A percentile compares a stretch with the other conserved stretches of the same genome.
These are phyloP conservation scores for Auricularia sp. DNA, from an alignment of 768 basidiomycete genomes.

Conservation along the genomic window DNA sequence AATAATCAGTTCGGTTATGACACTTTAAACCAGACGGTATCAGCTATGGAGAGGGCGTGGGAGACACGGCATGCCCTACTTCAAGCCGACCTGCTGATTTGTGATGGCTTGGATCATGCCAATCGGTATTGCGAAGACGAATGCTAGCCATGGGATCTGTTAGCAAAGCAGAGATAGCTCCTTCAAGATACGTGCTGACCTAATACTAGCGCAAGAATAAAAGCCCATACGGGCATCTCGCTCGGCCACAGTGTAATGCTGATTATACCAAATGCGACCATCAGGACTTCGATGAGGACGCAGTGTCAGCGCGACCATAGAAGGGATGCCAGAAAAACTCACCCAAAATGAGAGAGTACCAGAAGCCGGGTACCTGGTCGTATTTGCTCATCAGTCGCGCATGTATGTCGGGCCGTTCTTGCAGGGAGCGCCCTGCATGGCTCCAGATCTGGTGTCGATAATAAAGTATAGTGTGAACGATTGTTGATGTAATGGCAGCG, in stretches of 20 bases:
- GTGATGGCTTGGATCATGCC: conserved; percentile 84
- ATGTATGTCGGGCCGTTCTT: conserved; percentile 19
- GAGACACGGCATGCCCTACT: neutral
- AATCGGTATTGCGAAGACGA: conserved; percentile 51
- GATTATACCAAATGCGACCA: conserved; percentile 17
- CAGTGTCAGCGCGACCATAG: too few relatives aligned
- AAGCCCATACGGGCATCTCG: conserved; percentile 23
- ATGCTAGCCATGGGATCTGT: conserved; percentile 17
- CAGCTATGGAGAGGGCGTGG: neutral
- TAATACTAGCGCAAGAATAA: conserved; percentile 16
- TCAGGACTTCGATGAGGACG: neutral
- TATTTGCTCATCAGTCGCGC: conserved; percentile 14
- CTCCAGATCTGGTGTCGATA: conserved; percentile 2
- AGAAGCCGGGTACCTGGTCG: conserved; percentile 47
- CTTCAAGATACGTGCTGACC: conserved; percentile 14
- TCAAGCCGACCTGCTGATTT: conserved; percentile 29
- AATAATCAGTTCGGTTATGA: conserved; percentile 65
- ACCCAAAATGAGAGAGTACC: conserved; percentile 30
- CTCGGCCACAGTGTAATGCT: conserved; percentile 16
- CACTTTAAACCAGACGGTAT: conserved; percentile 23
- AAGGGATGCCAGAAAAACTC: neutral
- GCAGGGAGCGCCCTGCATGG: conserved; percentile 11
- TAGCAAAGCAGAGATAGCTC: conserved; percentile 17
- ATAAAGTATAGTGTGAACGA: conserved; percentile 15
- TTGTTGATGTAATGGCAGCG: conserved; percentile 15